Conservation (phyloP, 2,329 filamentous ascomycete genomes). For the Alternaria arbusti region DNA sequence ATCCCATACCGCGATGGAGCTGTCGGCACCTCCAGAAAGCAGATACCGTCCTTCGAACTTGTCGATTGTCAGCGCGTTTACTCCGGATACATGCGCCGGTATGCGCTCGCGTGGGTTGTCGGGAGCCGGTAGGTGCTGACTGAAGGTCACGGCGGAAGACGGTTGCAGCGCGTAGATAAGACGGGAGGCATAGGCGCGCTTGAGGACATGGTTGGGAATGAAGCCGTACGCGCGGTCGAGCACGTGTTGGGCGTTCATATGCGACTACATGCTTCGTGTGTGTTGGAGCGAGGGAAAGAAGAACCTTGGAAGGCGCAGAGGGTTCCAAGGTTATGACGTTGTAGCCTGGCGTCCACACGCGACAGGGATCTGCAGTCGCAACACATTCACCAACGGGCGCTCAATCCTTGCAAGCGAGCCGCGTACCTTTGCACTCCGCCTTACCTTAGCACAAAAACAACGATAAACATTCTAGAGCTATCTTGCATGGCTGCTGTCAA, state of each 20-base stretch:
- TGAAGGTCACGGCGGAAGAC: conserved; percentile 69
- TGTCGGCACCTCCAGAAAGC: conserved; percentile 84
- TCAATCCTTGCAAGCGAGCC: conserved; percentile 10
- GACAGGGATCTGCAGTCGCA: conserved; percentile 5
- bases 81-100: conserved; percentile 77
- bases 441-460: background rate
- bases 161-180: conserved; percentile 74
- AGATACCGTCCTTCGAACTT: conserved; percentile 80
- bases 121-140: conserved; percentile 61
- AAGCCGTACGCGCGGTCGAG: conserved; percentile 77
- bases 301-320: background rate
- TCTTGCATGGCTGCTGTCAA: background rate
- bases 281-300: conserved; percentile 8
- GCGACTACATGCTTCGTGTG: conserved; percentile 45
- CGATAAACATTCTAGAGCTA: conserved; percentile 7
- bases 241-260: conserved; percentile 62
- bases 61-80: conserved; percentile 80
- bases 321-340: conserved; percentile 22
- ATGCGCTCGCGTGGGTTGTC: conserved; percentile 43
- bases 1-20: conserved; percentile 86
- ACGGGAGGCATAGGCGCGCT: conserved; percentile 68
- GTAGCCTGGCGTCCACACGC: background rate
- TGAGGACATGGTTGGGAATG: conserved; percentile 65
- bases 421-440: background rate
- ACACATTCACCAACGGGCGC: conserved; percentile 2